These are phyloP conservation scores for Umbelopsis sp. DNA, from an alignment of 371 early-diverging fungal genomes.

Conservation along the genomic window DNA sequence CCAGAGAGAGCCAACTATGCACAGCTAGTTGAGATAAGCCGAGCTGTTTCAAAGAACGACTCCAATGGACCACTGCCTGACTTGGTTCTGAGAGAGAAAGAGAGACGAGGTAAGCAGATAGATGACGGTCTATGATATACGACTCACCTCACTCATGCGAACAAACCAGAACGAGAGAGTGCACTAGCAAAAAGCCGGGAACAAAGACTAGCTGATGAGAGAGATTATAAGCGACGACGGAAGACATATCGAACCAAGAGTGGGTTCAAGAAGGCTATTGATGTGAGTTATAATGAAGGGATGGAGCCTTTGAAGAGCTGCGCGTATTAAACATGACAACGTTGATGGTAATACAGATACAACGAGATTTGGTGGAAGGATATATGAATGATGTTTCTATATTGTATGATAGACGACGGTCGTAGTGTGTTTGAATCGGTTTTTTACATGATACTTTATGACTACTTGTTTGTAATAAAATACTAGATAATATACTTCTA, in stretches of 20 bases:
- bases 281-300: not conserved
- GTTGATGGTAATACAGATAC: not conserved
- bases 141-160: not conserved
- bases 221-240: constrained; percentile 31
- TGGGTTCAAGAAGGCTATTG: not conserved
- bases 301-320: too few species aligned
- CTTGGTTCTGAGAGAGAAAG: not conserved
- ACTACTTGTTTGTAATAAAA: too few species aligned
- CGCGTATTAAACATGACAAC: not conserved
- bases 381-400: constrained; percentile 4
- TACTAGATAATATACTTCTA: too few species aligned
- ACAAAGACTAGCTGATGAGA: constrained; percentile 24
- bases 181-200: constrained; percentile 19
- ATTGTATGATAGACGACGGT: not conserved
- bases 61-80: not conserved
- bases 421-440: not conserved
- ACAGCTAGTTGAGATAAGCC: not conserved
- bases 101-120: not conserved
- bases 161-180: constrained; percentile 10
- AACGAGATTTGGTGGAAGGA: constrained; percentile 4
- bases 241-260: constrained; percentile 26
- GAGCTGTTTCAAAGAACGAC: not conserved
- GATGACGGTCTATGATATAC: not conserved
- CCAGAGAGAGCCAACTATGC: not conserved
- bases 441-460: too few species aligned